These are phyloP conservation scores for Linnemannia exigua DNA, from an alignment of 192 early-diverging fungal species.

Conservation along the genomic window DNA sequence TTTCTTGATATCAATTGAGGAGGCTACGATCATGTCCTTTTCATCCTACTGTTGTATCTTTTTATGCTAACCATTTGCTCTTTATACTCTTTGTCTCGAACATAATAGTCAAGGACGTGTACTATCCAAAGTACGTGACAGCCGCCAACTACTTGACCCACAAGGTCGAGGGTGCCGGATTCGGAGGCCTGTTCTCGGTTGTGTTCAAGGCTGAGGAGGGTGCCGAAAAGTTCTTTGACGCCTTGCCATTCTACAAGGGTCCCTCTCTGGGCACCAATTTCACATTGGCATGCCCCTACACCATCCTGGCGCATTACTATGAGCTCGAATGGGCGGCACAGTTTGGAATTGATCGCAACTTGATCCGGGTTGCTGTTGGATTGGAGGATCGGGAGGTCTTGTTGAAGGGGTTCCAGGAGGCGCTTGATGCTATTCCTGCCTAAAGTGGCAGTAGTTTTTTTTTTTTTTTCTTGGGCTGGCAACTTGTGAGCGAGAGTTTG, in stretches of 20 bases:
- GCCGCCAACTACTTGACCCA: slow-evolving; percentile 77
- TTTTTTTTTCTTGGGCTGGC: no score
- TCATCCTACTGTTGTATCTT: background rate
- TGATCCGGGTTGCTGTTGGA: slow-evolving; percentile 93
- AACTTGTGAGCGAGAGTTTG: background rate
- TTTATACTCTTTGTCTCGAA: background rate
- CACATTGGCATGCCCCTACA: slow-evolving; percentile 94
- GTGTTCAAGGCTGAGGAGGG: slow-evolving; percentile 73
- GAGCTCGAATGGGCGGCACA: slow-evolving; percentile 95
- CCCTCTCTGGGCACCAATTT: slow-evolving; percentile 98
- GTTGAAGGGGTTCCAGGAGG: slow-evolving; percentile 78
- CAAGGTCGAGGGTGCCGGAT: slow-evolving; percentile 76
- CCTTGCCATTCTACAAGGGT: slow-evolving; percentile 87
- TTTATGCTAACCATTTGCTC: slow-evolving; percentile 9
- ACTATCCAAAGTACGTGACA: slow-evolving; percentile 89
- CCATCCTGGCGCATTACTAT: slow-evolving; percentile 93
- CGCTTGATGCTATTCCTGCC: slow-evolving; percentile 71
- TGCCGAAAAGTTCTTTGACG: slow-evolving; percentile 83
- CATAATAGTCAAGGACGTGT: slow-evolving; percentile 74
- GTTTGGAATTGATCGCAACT: slow-evolving; percentile 80
- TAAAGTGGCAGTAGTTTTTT: background rate
- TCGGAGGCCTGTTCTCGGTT: slow-evolving; percentile 91
- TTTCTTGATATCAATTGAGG: background rate
- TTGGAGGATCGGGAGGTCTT: slow-evolving; percentile 82
- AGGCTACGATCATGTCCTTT: background rate